Percentiles rank a stretch among this genome's conserved stretches.
Conservation (phyloP, 2,329 filamentous ascomycete species). For the Colletotrichum costaricense region DNA sequence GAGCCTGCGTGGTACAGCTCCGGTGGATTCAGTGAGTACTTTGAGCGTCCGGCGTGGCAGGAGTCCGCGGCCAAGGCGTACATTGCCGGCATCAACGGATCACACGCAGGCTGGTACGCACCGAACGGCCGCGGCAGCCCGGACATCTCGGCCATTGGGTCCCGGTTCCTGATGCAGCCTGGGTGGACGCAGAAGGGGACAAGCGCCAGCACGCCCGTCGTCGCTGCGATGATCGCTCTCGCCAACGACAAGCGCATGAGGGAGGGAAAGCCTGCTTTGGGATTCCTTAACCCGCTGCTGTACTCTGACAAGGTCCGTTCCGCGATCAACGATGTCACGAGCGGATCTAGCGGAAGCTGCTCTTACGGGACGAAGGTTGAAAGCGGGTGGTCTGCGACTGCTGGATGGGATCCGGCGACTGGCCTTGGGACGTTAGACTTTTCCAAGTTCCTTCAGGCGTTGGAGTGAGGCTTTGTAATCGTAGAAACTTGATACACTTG, state of each 20-base stretch:
- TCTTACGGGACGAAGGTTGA: not conserved
- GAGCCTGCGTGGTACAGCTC: slow-evolving; percentile 48
- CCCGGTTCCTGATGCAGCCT: slow-evolving; percentile 57
- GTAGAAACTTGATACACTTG: no score
- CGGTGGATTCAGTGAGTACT: slow-evolving; percentile 61
- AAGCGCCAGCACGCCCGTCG: slow-evolving; percentile 52
- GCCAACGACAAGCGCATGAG: slow-evolving; percentile 55
- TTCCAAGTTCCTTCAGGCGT: slow-evolving; percentile 1
- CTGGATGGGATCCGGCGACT: slow-evolving; percentile 11
- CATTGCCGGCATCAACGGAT: slow-evolving; percentile 51
- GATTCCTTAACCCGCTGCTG: slow-evolving; percentile 57
- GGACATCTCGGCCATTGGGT: slow-evolving; percentile 59
- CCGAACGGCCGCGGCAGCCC: slow-evolving; percentile 56
- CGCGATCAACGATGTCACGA: slow-evolving; percentile 14
- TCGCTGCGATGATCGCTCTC: slow-evolving; percentile 54
- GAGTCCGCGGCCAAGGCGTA: slow-evolving; percentile 49
- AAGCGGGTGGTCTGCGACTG: slow-evolving; percentile 8
- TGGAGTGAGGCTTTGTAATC: not conserved
- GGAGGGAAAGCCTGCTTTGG: slow-evolving; percentile 48
- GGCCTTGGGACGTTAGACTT: slow-evolving; percentile 20
- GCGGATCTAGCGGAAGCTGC: not conserved
- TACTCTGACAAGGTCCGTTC: slow-evolving; percentile 40
- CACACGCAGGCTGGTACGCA: slow-evolving; percentile 58
- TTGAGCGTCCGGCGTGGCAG: slow-evolving; percentile 55
- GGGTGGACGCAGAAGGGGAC: slow-evolving; percentile 41